Conservation (phyloP, 179 eudicot species). For the Beta macrorhiza region DNA sequence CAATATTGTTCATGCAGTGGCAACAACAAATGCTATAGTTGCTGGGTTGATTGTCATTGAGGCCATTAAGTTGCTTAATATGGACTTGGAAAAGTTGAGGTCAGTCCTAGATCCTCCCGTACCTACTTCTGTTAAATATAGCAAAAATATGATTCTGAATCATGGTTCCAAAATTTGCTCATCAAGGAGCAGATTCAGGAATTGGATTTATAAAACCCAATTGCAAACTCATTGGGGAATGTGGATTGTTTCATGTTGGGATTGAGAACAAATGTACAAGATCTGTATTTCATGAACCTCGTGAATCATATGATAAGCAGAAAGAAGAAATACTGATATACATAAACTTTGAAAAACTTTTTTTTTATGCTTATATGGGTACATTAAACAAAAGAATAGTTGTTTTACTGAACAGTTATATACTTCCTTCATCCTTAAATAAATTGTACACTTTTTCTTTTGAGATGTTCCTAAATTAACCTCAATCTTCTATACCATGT, state of each 20-base stretch:
- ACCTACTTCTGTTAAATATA: neutral
- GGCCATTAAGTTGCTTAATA: constrained; percentile 85
- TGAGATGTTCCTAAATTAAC: neutral
- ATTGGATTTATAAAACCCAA: neutral
- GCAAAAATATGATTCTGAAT: neutral
- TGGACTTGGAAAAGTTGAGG: constrained; percentile 50
- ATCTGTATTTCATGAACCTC: too few relatives aligned
- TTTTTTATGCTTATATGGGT: neutral
- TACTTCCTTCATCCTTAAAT: too few relatives aligned
- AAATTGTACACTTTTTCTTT: neutral
- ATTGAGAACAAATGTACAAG: neutral
- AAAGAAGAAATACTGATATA: neutral
- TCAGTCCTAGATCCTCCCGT: constrained; percentile 5
- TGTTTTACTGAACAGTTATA: too few relatives aligned
- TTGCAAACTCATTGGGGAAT: too few relatives aligned
- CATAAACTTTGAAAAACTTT: neutral
- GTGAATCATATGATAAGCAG: too few relatives aligned
- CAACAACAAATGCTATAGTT: constrained; percentile 91
- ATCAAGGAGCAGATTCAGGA: neutral
- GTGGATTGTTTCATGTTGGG: neutral
- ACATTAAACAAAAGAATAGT: too few relatives aligned
- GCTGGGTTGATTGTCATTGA: constrained; percentile 94
- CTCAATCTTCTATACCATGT: neutral
- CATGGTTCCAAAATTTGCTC: neutral
- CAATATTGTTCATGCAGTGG: constrained; percentile 97